Evolutionary conservation across 1,139 yeast species (phyloP).

Genomic region (Williopsis jadinii): DNA sequence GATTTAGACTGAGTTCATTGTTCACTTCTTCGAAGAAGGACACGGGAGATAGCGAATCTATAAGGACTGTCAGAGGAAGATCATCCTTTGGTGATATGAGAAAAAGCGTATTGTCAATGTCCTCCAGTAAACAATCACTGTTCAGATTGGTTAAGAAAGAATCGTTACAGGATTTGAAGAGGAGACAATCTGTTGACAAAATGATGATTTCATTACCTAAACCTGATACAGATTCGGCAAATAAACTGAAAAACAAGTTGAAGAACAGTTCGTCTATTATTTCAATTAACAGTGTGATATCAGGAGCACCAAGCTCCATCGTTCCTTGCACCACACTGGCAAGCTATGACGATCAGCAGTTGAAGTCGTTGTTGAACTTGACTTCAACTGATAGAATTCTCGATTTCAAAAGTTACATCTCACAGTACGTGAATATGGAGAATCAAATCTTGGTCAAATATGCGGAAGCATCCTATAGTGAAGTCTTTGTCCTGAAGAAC

Average conservation of each 20-base stretch:
- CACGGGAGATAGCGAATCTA: conserved; percentile 15
- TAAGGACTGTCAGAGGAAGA: conserved; percentile 19
- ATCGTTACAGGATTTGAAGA: conserved; percentile 16
- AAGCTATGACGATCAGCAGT: conserved; percentile 23
- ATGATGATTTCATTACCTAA: conserved; percentile 47
- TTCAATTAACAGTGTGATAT: conserved; percentile 29
- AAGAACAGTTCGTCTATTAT: conserved; percentile 46
- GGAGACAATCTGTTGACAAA: conserved; percentile 18
- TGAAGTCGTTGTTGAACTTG: conserved; percentile 28
- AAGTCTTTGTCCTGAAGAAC: conserved; percentile 32
- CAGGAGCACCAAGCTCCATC: background rate
- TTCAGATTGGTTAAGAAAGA: conserved; percentile 19
- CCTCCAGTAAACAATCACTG: conserved; percentile 14
- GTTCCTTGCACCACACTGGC: conserved; percentile 7
- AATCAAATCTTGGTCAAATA: conserved; percentile 27
- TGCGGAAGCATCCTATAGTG: conserved; percentile 40
- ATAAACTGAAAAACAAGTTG: conserved; percentile 44
- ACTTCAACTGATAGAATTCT: conserved; percentile 27
- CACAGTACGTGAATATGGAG: conserved; percentile 12
- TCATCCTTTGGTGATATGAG: conserved; percentile 21
- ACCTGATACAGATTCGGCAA: conserved; percentile 48
- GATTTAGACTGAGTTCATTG: conserved; percentile 20
- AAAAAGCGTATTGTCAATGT: conserved; percentile 20
- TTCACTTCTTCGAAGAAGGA: conserved; percentile 16
- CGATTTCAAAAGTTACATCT: conserved; percentile 14